Evolutionary conservation across 1,284 basidiomycete genomes (phyloP), one percentile per base, ranked within the genome.

Genomic region (Cutaneotrichosporon sp.): DNA sequence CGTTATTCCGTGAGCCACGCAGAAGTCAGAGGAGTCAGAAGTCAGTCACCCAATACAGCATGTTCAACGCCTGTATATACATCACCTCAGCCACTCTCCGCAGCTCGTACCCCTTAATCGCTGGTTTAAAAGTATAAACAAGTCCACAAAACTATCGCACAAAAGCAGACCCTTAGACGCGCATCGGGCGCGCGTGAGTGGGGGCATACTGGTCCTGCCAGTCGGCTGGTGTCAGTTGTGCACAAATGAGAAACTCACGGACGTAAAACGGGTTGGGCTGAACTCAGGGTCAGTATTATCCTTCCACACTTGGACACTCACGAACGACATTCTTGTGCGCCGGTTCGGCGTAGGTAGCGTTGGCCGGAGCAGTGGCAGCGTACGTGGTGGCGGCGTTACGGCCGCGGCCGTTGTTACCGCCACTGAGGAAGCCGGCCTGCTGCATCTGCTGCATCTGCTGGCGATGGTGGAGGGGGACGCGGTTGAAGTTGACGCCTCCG

Each of bases 401-500:
- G n/a, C 22, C 26, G 26, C 42, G 42, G 26, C 42, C 42, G 26
- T 43, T 13, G 5, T 22, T 18, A n/a, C 42, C 43, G 8, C 37
- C 49, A 42, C 51, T 54, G 35, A 56, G 51, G 48, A 59, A 59
- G 13, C 55, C 55, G 0, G 53, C 52, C 46, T 62, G 55, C 55
- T 62, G 60, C 55, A 59, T 59, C 50, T 57, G 57, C 38, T 59
- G 52, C 45, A 59, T 51, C 51, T 62, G 54, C 51, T 60, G 59
- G 33, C 67, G 60, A 36, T 65, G 61, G 48, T 59, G 63, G 17
- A 67, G 67, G 37, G 67, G 65, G 12, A 72, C 65, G 47, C 72
- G 67, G 50, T 73, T 73, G 62, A 73, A 73, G 60, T 73, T 73
- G 58, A 73, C 65, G 15, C 72, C 70, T 10, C 70, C 70, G 50